A percentile compares a stretch with the other conserved stretches of the same genome.
phyloP scores from a whole-genome alignment of 1,284 basidiomycete species.

The Cerioporus squamosus region DNA sequence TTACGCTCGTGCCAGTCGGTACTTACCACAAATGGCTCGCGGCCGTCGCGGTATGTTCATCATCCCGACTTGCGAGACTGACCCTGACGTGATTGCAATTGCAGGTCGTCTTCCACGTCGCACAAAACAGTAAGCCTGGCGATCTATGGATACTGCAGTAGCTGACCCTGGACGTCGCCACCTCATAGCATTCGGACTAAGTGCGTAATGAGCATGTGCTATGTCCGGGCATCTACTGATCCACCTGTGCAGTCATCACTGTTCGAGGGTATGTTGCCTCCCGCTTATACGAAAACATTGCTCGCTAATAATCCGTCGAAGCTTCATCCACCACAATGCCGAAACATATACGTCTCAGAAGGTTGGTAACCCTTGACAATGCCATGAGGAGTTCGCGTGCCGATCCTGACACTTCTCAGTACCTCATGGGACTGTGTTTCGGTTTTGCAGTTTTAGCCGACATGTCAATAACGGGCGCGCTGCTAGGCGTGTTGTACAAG shows the following conservation, averaged over 20 bases:
- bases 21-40: neutral
- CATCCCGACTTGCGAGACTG: neutral
- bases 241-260: too few relatives aligned
- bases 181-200: neutral
- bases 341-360: too few relatives aligned
- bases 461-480: neutral
- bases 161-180: too few relatives aligned
- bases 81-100: neutral
- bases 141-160: too few relatives aligned
- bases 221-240: too few relatives aligned
- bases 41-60: neutral
- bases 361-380: too few relatives aligned
- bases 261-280: too few relatives aligned
- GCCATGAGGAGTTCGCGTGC: too few relatives aligned
- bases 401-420: neutral
- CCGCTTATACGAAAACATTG: too few relatives aligned
- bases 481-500: neutral
- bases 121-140: neutral
- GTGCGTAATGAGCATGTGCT: neutral
- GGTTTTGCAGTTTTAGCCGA: neutral
- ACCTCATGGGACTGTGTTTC: neutral
- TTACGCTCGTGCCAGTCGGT: neutral
- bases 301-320: too few relatives aligned
- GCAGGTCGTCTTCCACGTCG: neutral
- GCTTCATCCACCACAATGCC: too few relatives aligned